Base-by-base conservation (phyloP, 108 stramenopile species). In the Pseudonitzschia multiseries region DNA sequence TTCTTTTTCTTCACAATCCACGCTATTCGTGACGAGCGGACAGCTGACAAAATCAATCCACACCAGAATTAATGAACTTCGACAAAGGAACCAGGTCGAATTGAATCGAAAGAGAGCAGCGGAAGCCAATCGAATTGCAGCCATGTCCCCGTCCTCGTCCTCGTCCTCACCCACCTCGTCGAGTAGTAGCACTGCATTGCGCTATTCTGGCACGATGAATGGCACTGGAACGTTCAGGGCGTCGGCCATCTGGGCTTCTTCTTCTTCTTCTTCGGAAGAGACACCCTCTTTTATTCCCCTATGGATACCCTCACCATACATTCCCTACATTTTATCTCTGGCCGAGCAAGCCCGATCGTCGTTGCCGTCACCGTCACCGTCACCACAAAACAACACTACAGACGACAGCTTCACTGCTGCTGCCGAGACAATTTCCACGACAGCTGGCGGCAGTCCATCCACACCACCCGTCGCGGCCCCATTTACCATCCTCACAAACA, bases 261-360 rank as follows among this genome's bases (percentile, higher is more conserved):
- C 40, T 43, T 18, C 17, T 48, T 48, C 24, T 12, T 31, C 40
- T 43, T n/a, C 50, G 29, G 36, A 40, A 56, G 77, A 83, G 42
- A 54, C 76, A 28, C 63, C 87, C 1, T 57, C 81, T n/a, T 71
- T 85, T 51, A 75, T 87, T 27, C 89, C 92, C 8, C 14, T 77
- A 40, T 93, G 92, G 92, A 54, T 93, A 3, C 92, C 89, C 26
- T 68, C 78, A 9, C 69, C 85, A 0, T 67, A 90, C 26, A 66
- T 88, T 41, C 79, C 83, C 8, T 93, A 82, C 68, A 71, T 86
- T 10, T 67, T 79, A 2, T 62, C 79, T 18, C 31, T 62, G 36
- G 29, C 36, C 36, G n/a, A 62, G n/a, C 13, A 33, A 28, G n/a
- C 9, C 15, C 36, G 13, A 31, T 17, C 28, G 28, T 60, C 59